Base-by-base conservation (phyloP, 495 filamentous ascomycete species). In the Penicillium paradoxum region DNA sequence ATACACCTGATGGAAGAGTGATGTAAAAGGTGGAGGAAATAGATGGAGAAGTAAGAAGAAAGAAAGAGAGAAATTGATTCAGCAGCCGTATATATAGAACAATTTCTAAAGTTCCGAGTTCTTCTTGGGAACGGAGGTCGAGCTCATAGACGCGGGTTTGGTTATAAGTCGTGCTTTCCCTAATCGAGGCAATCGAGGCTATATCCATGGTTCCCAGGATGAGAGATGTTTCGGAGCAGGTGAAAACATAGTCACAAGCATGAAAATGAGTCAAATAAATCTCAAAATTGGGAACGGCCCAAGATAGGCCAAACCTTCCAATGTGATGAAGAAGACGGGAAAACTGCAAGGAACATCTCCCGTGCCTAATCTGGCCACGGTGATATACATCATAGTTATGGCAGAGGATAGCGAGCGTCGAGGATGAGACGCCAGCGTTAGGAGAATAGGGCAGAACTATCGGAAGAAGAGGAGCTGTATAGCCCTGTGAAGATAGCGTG, bases 31-130 rank as follows among this genome's bases (percentile, higher is more conserved):
- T 13, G 42, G 27, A 25, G 37, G 38, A 21, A 1, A 14, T 43
- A 34, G 25, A 33, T 29, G 49, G 33, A 41, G 19, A 51, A 51
- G 19, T 32, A 33, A 42, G 48, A 42, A 34, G 36, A 33, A 8
- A 51, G 8, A 42, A 24, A 24, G 0, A 18, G 1, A 17, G 18
- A 3, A 24, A 32, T 22, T 19, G 1, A 37, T 17, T 25, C 45
- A 37, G 33, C 0, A 29, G 15, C 14, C 2, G 6, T 27, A 29
- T 36, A 27, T 38, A 39, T 49, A 17, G 19, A 18, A 4, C 9
- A 15, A 6, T 17, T n/a, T 41, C 4, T 13, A 21, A 24, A 24
- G 19, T n/a, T 36, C 15, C 19, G 36, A 47, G 10, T n/a, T 30
- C 29, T 37, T 6, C 32, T 18, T 18, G 7, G 11, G 32, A 39